phyloP scores from a whole-genome alignment of 2,329 filamentous ascomycete species.

The Trichoderma breve region DNA sequence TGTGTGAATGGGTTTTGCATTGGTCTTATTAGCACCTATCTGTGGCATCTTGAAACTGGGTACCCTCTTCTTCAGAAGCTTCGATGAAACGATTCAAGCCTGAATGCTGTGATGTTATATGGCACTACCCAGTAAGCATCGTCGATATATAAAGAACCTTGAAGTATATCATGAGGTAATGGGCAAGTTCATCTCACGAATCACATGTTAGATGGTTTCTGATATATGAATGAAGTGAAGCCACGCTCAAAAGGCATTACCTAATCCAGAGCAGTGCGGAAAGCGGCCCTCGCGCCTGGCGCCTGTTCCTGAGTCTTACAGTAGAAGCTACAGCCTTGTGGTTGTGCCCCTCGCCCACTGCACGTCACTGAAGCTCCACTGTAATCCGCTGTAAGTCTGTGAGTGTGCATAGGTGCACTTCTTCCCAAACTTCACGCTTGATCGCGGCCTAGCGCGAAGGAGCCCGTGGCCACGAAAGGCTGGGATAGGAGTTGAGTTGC shows the following conservation, averaged over 20 bases:
- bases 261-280: not conserved
- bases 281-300: not conserved
- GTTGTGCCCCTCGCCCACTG: not conserved
- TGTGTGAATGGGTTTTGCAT: not conserved
- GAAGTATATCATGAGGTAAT: not conserved
- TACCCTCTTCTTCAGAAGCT: not conserved
- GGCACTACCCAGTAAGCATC: not conserved
- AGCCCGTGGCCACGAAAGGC: not conserved
- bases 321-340: not conserved
- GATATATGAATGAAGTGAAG: not conserved
- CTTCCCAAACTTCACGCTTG: not conserved
- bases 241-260: not conserved
- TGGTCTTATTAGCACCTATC: not conserved
- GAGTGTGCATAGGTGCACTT: not conserved
- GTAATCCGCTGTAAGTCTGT: not conserved
- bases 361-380: slow-evolving; percentile 5
- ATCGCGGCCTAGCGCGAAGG: not conserved
- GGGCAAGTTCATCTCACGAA: not conserved
- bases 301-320: not conserved
- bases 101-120: not conserved
- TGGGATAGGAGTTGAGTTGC: not conserved
- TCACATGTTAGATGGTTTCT: not conserved
- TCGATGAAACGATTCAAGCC: not conserved
- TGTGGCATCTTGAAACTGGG: not conserved
- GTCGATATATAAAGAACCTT: not conserved